Base-by-base conservation (phyloP, 1,284 basidiomycete species). In the Fomitopsis palustris region DNA sequence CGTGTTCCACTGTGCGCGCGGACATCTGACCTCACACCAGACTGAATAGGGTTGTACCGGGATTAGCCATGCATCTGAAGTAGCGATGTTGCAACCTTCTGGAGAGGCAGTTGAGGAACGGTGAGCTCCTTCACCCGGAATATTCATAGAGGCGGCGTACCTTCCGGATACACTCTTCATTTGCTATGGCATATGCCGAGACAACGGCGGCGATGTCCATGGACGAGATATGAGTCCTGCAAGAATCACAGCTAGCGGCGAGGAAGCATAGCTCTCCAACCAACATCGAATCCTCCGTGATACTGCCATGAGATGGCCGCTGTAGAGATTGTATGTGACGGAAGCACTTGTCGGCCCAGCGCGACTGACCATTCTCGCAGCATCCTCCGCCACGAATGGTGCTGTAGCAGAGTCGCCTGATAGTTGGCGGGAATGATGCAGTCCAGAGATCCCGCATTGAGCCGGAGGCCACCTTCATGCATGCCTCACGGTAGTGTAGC, bases 401-500 rank as follows among this genome's bases (percentile, higher is more conserved):
- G 27, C 14, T 5, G 2, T 25, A 16, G 45, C 14, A 35, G 35
- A 8, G 2, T 35, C 35, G 35, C 35, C 10, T 10, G 35, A 47
- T 29, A 16, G 19, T 25, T 47, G 19, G 19, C 10, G 21, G 19
- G 27, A 31, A 47, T 29, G 45, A 23, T 4, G 4, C 7, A 6
- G 21, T 16, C 45, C 45, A 47, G 21, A 27, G 27, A 1, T 47
- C n/a, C 16, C 21, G 25, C 23, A 47, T 16, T n/a, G 45, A 23
- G 6, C 7, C 23, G 3, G 7, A 23, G 0, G 45, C 14, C 23
- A 27, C 45, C 6, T 12, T 27, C 25, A 21, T 27, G n/a, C 58
- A 55, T 2, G 16, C 33, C 6, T 53, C 41, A 27, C 53, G n/a
- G 29, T 58, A 64, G 14, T 47, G 29, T 5, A 64, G 39, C 16